Percentiles rank a stretch among this genome's conserved stretches.
These are phyloP conservation scores for Leccinum ponderosum DNA, from an alignment of 1,284 basidiomycete genomes.

Conservation along the genomic window DNA sequence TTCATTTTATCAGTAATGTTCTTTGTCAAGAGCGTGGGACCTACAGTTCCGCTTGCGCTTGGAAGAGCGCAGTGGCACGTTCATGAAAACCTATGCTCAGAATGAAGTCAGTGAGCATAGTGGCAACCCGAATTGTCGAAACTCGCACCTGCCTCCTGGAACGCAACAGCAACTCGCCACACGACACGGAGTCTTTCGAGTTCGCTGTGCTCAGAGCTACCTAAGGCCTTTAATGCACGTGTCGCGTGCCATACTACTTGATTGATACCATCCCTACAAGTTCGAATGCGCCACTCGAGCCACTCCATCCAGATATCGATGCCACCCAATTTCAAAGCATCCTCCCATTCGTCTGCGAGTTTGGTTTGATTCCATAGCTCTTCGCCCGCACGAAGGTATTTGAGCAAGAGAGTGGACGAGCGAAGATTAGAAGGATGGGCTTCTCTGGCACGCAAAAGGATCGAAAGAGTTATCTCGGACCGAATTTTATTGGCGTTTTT, in stretches of 20 bases:
- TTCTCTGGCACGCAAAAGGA: constrained; percentile 64
- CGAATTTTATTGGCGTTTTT: constrained; percentile 67
- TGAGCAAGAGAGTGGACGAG: constrained; percentile 56
- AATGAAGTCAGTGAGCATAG: constrained; percentile 16
- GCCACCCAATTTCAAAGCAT: constrained; percentile 53
- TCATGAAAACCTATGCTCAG: constrained; percentile 52
- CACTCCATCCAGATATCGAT: constrained; percentile 69
- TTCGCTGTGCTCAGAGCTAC: constrained; percentile 45
- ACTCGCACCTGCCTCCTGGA: constrained; percentile 74
- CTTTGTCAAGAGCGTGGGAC: constrained; percentile 22
- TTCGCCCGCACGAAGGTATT: constrained; percentile 69
- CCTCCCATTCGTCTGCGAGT: constrained; percentile 69
- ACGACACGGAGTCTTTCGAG: constrained; percentile 61
- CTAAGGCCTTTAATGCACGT: constrained; percentile 43
- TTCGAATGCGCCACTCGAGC: constrained; percentile 70
- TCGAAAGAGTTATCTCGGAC: constrained; percentile 67
- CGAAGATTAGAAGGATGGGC: constrained; percentile 51
- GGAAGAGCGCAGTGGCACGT: constrained; percentile 70
- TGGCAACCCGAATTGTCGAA: background rate
- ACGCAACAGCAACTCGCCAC: constrained; percentile 68
- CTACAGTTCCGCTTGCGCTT: constrained; percentile 77
- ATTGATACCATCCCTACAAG: constrained; percentile 44
- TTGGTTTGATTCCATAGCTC: constrained; percentile 63
- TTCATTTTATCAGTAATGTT: constrained; percentile 7
- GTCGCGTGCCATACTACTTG: constrained; percentile 52